Evolutionary conservation across 1,139 yeast genomes (phyloP), one percentile per base, ranked within the genome.

Genomic region (Suhomyces taliae): DNA sequence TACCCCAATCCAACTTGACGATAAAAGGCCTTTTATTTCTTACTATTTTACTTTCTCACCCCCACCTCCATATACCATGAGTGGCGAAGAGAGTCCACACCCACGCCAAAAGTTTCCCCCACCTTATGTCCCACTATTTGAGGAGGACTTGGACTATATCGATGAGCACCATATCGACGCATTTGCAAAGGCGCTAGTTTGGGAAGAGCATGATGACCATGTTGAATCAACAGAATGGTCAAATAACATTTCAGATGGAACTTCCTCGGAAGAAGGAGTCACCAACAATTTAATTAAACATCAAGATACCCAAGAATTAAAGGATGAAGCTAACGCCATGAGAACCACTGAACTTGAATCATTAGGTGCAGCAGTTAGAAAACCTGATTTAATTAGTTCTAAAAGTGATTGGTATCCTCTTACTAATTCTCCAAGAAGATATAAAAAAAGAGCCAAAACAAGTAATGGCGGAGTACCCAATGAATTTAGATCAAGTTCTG

Each of bases 341-440:
- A 34, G 27, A 26, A n/a, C 33, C 4, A 31, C 37, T 6, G 43
- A 41, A 7, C 8, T 37, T 24, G 46, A 39, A 7, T 42, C 46
- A 14, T 40, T 38, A 2, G 26, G 39, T 27, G 36, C 36, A 27
- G 12, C 47, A 4, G 33, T 43, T 24, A 47, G 40, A 27, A 45
- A 52, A 45, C 69, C 66, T 1, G 67, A 60, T 45, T 54, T 73
- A 55, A 83, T 85, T 43, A 62, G 79, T 0, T 83, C 90, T 3
- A 76, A 78, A 54, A 80, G 79, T 53, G 90, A 85, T 60, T 85
- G 90, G 91, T 79, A 79, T 15, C 90, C 90, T 0, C 68, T 83
- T 3, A 69, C 74, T 37, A 64, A 53, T 15, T 71, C 27, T 31
- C 39, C 36, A 50, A 43, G 42, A 41, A 40, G 43, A 49, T 49